Percentiles rank a stretch among this genome's conserved stretches.
Conservation (phyloP, 2,329 filamentous ascomycete species). For the Xylaria sp. region DNA sequence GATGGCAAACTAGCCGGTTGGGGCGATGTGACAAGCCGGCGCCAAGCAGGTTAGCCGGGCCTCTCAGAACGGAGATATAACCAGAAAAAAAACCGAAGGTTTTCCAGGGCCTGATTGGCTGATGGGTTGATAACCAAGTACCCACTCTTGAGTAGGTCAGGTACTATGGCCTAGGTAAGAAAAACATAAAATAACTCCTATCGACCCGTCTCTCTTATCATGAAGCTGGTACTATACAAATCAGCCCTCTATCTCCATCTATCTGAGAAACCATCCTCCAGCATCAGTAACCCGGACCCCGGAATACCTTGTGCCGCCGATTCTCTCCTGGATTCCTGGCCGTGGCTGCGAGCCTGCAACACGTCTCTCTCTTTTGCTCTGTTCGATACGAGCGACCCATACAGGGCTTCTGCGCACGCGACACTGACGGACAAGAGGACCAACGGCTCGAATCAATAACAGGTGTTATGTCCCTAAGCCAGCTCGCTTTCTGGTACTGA, state of each 20-base stretch:
- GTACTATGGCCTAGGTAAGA: background rate
- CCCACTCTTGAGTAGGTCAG: background rate
- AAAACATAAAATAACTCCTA: background rate
- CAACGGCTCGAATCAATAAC: background rate
- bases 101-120: constrained; percentile 16
- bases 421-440: constrained; percentile 4
- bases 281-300: constrained; percentile 19
- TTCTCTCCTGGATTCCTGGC: background rate
- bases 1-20: constrained; percentile 9
- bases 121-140: background rate
- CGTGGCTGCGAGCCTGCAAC: constrained; percentile 10
- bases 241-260: background rate
- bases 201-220: background rate
- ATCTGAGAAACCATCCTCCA: too few relatives aligned
- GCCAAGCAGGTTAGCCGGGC: constrained; percentile 16
- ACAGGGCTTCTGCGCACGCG: constrained; percentile 5
- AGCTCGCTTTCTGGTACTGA: background rate
- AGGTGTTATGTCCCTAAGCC: background rate
- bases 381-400: background rate
- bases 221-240: background rate
- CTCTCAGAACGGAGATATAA: constrained; percentile 13
- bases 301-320: constrained; percentile 14
- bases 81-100: constrained; percentile 15
- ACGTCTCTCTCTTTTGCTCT: background rate
- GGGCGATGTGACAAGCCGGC: background rate